Percentiles rank a stretch among this genome's conserved stretches.
Evolutionary conservation across 441 rosid genomes (phyloP).

Genomic region (Cnidoscolus chayamansa): DNA sequence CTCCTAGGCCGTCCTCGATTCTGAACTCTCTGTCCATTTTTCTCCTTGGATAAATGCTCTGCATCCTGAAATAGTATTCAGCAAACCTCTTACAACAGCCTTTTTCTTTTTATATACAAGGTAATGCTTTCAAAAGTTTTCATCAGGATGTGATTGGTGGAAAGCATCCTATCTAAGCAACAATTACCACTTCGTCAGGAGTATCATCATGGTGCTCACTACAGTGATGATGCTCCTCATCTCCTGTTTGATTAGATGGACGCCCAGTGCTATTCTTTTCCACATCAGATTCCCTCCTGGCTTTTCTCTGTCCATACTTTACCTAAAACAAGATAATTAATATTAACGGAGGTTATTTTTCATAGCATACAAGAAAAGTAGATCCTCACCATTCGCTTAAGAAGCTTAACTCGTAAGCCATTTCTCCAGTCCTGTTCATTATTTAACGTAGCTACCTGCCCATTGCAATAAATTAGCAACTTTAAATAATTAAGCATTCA

Average conservation of each 20-base stretch:
- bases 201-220: slow-evolving; percentile 55
- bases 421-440: slow-evolving; percentile 90
- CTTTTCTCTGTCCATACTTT: slow-evolving; percentile 54
- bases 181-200: slow-evolving; percentile 59
- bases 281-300: slow-evolving; percentile 52
- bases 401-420: slow-evolving; percentile 83
- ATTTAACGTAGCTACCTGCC: slow-evolving; percentile 71
- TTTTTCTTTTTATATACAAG: too few species aligned
- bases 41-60: slow-evolving; percentile 41
- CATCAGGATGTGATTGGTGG: too few species aligned
- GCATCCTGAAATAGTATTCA: too few species aligned
- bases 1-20: slow-evolving; percentile 53
- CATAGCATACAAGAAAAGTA: not conserved
- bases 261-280: slow-evolving; percentile 47
- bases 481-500: slow-evolving; percentile 9
- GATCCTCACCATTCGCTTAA: slow-evolving; percentile 50
- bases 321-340: slow-evolving; percentile 34
- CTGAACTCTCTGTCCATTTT: slow-evolving; percentile 51
- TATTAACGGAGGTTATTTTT: slow-evolving; percentile 6
- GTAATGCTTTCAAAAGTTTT: too few species aligned
- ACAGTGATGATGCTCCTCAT: slow-evolving; percentile 44
- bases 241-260: slow-evolving; percentile 42
- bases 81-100: too few species aligned
- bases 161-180: not conserved
- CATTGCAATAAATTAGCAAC: slow-evolving; percentile 18